Conservation (phyloP, 192 early-diverging fungal species). For the Coemansia sp. region DNA sequence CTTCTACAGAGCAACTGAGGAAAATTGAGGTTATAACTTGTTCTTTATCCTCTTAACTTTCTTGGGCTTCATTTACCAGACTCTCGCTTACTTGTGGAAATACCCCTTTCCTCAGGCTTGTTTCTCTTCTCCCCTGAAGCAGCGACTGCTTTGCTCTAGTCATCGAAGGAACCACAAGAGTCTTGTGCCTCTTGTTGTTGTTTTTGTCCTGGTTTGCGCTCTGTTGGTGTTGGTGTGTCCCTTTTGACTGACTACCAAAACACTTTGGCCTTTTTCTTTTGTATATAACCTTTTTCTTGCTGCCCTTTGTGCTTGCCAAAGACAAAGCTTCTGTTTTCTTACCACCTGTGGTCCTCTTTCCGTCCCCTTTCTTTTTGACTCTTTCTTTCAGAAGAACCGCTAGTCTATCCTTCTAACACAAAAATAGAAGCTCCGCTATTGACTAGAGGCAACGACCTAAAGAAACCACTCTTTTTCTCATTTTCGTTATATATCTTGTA, state of each 20-base stretch:
- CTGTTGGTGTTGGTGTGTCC: no score
- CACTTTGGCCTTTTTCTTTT: background rate
- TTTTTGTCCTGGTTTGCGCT: background rate
- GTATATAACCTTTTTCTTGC: background rate
- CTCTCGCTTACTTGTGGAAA: background rate
- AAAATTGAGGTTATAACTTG: background rate
- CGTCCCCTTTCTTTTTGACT: background rate
- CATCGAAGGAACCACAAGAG: background rate
- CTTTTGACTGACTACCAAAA: no score
- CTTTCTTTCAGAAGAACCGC: background rate
- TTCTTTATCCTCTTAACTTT: background rate
- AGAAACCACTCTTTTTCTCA: background rate
- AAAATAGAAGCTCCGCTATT: no score
- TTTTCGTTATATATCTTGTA: conserved; percentile 7
- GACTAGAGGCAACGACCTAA: no score
- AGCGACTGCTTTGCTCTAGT: no score
- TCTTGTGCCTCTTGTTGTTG: background rate
- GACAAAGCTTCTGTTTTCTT: background rate
- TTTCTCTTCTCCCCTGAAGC: background rate
- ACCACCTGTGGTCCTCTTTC: background rate
- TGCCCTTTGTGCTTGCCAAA: conserved; percentile 9
- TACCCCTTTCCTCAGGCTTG: no score
- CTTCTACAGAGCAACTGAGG: conserved; percentile 5
- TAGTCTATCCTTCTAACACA: background rate
- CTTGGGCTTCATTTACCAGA: background rate